Conservation (phyloP, 208 protist genomes). For the Crithidia expoeki region DNA sequence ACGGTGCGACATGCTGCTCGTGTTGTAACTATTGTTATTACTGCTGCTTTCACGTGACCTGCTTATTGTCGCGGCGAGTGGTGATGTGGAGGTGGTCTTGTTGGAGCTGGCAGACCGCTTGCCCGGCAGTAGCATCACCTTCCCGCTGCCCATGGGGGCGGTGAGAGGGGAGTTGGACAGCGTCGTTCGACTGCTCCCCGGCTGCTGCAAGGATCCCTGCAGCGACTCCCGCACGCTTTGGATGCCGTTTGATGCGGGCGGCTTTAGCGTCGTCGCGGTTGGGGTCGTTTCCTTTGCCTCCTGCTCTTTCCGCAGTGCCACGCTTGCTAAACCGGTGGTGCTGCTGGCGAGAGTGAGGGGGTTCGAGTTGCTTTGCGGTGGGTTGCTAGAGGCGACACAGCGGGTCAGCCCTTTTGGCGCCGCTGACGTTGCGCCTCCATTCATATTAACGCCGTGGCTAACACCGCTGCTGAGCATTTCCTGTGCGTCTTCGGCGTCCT, state of each 20-base stretch:
- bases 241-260: neutral
- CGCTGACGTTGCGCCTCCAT: neutral
- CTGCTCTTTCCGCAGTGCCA: neutral
- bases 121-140: neutral
- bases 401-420: neutral
- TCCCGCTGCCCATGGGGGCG: neutral
- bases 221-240: neutral
- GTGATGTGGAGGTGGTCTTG: too few relatives aligned
- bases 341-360: conserved; percentile 13
- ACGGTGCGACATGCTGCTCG: neutral
- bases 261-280: neutral
- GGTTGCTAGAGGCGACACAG: neutral
- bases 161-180: neutral
- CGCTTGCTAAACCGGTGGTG: conserved; percentile 2
- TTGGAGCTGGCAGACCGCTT: conserved; percentile 4
- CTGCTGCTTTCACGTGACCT: neutral
- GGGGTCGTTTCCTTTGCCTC: neutral
- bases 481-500: neutral
- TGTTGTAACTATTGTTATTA: neutral
- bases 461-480: neutral
- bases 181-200: neutral
- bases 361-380: conserved; percentile 15
- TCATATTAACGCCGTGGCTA: neutral
- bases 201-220: neutral
- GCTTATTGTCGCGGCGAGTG: neutral